Evolutionary conservation across 805 yeast genomes (phyloP), one percentile per base, ranked within the genome.

Genomic region (Yarrowia bubula): DNA sequence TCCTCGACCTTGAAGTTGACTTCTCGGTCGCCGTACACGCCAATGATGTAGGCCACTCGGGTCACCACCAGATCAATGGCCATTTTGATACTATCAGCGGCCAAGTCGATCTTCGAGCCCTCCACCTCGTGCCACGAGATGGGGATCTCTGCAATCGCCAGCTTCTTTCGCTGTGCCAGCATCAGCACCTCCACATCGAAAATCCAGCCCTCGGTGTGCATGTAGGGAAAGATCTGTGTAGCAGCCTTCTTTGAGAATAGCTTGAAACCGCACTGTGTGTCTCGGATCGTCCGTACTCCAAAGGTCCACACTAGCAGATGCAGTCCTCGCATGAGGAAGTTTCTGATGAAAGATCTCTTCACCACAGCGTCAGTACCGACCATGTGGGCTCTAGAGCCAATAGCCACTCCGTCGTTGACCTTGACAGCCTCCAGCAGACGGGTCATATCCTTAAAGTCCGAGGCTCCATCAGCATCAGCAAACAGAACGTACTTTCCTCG

Each of bases 391-490:
- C 99, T 84, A 22, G 97, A 90, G 3, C 99, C 99, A 60, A 93
- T 83, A 0, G 95, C 92, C 17, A 93, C 79, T 0, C 86, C 89
- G 0, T 91, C 83, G 58, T 61, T 46, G 11, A 65, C 66, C 35
- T 77, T 70, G 33, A 88, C 78, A 11, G 78, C 75, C 3, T 71
- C 72, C 10, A 84, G 68, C 66, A 92, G 78, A 65, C 81, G 83
- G 1, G 72, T 72, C 31, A 89, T 79, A 74, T 92, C 97, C 31
- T 83, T 71, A 73, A 95, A 95, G 69, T 82, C 81, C 31, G 96
- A 87, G 4, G 99, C 98, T 38, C 98, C 98, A 76, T 95, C 99
- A 0, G 98, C 99, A 76, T 95, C 99, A 1, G 97, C 98, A 78
- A 95, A 95, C 9, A 95, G 81, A 10, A 85, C 84, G 70, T 83